Evolutionary conservation across 2,329 filamentous ascomycete genomes (phyloP).

Genomic region (Dothideomycetidae sp.): DNA sequence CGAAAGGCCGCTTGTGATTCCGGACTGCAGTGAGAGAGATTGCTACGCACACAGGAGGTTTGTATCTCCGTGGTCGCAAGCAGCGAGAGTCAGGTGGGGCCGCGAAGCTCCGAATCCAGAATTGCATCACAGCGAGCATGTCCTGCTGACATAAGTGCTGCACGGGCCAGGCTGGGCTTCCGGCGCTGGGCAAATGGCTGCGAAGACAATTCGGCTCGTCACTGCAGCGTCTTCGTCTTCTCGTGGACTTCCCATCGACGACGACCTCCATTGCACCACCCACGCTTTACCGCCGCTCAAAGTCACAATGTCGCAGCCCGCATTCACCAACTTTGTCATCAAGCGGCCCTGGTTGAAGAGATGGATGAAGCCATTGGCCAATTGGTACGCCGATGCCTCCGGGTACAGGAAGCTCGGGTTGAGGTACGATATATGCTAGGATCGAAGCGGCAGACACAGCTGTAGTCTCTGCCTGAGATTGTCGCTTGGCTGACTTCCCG

Average conservation of each 20-base stretch:
- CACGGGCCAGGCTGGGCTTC: neutral
- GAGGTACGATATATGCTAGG: constrained; percentile 42
- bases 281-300: constrained; percentile 15
- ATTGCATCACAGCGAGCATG: neutral
- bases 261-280: neutral
- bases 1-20: too few relatives aligned
- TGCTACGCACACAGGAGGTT: neutral
- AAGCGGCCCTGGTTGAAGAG: constrained; percentile 76
- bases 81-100: neutral
- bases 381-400: constrained; percentile 78
- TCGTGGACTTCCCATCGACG: neutral
- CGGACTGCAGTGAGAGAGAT: too few relatives aligned
- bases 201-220: neutral
- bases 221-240: neutral
- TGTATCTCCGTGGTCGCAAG: neutral
- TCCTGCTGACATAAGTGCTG: neutral
- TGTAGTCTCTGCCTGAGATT: neutral
- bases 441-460: neutral
- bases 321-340: constrained; percentile 60
- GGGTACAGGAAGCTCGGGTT: constrained; percentile 90
- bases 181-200: neutral
- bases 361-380: constrained; percentile 65
- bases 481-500: constrained; percentile 1
- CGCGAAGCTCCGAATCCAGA: neutral
- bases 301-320: constrained; percentile 54